These are phyloP conservation scores for Dioszegia crocea DNA, from an alignment of 768 basidiomycete genomes.

Conservation along the genomic window DNA sequence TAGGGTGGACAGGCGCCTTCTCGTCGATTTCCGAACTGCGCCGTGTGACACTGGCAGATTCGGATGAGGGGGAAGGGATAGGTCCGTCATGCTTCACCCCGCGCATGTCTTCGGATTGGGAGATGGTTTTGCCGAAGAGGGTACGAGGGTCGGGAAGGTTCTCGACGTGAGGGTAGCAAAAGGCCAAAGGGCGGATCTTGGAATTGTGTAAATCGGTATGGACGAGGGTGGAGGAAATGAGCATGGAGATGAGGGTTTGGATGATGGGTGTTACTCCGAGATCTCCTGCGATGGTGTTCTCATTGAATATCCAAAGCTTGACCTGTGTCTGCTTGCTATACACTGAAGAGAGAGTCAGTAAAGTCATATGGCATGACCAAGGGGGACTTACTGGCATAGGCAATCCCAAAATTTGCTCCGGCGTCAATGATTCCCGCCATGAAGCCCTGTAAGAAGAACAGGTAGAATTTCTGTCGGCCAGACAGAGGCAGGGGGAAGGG, in stretches of 20 bases:
- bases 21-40: not conserved
- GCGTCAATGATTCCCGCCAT: constrained; percentile 46
- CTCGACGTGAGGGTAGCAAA: constrained; percentile 48
- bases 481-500: constrained; percentile 46
- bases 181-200: constrained; percentile 41
- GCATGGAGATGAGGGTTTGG: constrained; percentile 43
- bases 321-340: constrained; percentile 19
- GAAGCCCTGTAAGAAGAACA: constrained; percentile 39
- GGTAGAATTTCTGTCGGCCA: constrained; percentile 42
- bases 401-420: constrained; percentile 48
- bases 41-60: not conserved
- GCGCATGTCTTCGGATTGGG: not conserved
- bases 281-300: constrained; percentile 47
- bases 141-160: constrained; percentile 43
- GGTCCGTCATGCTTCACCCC: not conserved
- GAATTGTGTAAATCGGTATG: constrained; percentile 48
- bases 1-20: not conserved
- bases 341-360: constrained; percentile 11
- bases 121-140: constrained; percentile 11
- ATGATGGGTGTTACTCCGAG: constrained; percentile 48
- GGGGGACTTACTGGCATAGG: constrained; percentile 26
- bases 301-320: constrained; percentile 47
- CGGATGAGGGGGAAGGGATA: not conserved
- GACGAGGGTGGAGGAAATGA: constrained; percentile 50
- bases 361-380: too few species aligned